Evolutionary conservation across 805 yeast species (phyloP).

Genomic region (Soucietia sequanensis): DNA sequence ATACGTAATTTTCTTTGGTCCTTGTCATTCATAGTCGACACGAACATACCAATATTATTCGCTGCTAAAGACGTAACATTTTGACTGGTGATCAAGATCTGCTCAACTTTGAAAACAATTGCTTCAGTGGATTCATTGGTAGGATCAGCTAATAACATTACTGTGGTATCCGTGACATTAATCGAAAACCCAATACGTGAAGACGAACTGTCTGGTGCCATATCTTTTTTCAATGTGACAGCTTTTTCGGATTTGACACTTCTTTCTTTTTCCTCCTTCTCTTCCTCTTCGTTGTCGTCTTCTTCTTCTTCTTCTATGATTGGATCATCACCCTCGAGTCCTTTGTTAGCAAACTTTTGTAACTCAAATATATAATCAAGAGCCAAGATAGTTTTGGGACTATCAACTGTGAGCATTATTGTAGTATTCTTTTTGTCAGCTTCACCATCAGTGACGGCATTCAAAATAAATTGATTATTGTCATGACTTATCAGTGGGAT

Average conservation of each 20-base stretch:
- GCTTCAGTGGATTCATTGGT: constrained; percentile 72
- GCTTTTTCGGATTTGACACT: constrained; percentile 3
- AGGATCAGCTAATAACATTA: constrained; percentile 80
- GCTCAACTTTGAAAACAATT: constrained; percentile 84
- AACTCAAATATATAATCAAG: constrained; percentile 82
- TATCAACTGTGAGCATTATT: constrained; percentile 63
- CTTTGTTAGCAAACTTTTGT: constrained; percentile 59
- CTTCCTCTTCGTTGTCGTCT: constrained; percentile 10
- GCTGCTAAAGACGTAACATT: constrained; percentile 65
- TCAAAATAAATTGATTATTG: constrained; percentile 69
- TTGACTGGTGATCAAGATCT: constrained; percentile 67
- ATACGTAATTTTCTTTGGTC: constrained; percentile 67
- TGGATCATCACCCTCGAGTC: constrained; percentile 26
- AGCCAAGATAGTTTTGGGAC: constrained; percentile 79
- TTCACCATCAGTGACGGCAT: constrained; percentile 43
- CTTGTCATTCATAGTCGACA: constrained; percentile 68
- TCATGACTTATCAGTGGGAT: constrained; percentile 67
- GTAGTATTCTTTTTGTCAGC: constrained; percentile 42
- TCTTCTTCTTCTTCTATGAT: constrained; percentile 15
- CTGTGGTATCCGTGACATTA: constrained; percentile 72
- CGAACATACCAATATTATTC: constrained; percentile 80
- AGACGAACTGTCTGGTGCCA: background rate
- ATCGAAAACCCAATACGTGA: constrained; percentile 50
- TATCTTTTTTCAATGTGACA: constrained; percentile 2
- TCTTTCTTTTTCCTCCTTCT: constrained; percentile 5